These are phyloP conservation scores for Phytophthora hybrid DNA, from an alignment of 352 stramenopile genomes.

Conservation along the genomic window DNA sequence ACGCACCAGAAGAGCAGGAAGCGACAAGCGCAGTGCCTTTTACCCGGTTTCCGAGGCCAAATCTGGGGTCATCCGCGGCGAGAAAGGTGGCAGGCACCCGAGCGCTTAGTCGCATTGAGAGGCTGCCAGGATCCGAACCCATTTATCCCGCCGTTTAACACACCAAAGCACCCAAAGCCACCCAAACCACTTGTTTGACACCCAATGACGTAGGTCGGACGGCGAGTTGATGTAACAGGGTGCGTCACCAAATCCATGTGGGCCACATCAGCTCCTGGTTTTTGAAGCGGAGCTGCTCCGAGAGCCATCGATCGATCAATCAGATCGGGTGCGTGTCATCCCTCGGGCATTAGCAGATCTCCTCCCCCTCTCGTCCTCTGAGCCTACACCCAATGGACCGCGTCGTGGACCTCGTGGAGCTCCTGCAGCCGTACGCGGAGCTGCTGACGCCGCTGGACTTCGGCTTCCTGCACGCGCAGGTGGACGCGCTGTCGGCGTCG, in stretches of 20 bases:
- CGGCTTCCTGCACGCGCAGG: conserved; percentile 53
- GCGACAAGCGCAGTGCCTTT: neutral
- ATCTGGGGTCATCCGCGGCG: neutral
- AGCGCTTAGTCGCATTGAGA: conserved; percentile 6
- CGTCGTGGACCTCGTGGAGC: conserved; percentile 48
- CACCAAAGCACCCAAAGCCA: neutral
- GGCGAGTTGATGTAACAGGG: conserved; percentile 31
- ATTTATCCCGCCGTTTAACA: conserved; percentile 12
- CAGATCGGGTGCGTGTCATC: conserved; percentile 7
- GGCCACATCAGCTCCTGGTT: neutral
- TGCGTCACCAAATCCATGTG: neutral
- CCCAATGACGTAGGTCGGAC: conserved; percentile 35
- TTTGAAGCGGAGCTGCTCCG: conserved; percentile 18
- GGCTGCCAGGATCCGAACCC: neutral
- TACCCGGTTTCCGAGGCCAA: neutral
- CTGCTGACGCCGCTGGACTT: conserved; percentile 65
- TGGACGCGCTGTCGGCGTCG: conserved; percentile 50
- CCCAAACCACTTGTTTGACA: conserved; percentile 13
- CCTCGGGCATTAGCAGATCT: neutral
- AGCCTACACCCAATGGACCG: conserved; percentile 41
- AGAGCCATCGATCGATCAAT: neutral
- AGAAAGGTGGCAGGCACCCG: neutral
- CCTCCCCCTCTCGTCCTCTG: neutral
- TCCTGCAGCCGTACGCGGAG: conserved; percentile 56
- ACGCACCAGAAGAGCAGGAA: neutral